Evolutionary conservation across 176 grass and related monocot species (phyloP).

Genomic region (Lolium perenne): DNA sequence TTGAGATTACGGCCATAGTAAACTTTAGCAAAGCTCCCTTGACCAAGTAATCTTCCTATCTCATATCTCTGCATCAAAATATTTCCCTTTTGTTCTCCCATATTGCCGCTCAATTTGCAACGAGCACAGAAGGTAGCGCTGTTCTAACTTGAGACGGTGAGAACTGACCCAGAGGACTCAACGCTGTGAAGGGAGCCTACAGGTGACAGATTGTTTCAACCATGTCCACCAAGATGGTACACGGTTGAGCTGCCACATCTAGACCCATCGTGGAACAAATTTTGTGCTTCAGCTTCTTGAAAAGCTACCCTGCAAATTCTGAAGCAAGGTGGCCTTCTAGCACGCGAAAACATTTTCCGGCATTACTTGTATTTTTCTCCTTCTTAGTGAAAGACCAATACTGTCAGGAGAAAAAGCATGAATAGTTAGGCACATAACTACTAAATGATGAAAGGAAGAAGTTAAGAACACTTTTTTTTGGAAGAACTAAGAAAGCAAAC

Average conservation of each 20-base stretch:
- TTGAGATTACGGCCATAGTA: slow-evolving; percentile 69
- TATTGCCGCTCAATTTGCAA: slow-evolving; percentile 30
- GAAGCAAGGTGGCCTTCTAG: slow-evolving; percentile 49
- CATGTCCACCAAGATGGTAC: slow-evolving; percentile 56
- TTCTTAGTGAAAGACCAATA: slow-evolving; percentile 41
- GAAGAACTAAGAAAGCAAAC: background rate
- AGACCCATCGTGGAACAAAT: slow-evolving; percentile 43
- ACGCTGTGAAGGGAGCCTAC: background rate
- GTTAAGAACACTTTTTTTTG: too few species aligned
- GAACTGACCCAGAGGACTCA: background rate
- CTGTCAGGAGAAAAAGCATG: slow-evolving; percentile 15
- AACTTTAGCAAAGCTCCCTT: slow-evolving; percentile 96
- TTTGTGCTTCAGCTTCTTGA: slow-evolving; percentile 47
- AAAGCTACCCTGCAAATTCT: slow-evolving; percentile 41
- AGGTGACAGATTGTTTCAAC: slow-evolving; percentile 52
- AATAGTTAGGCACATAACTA: background rate
- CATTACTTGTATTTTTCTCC: slow-evolving; percentile 70
- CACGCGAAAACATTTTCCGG: slow-evolving; percentile 83
- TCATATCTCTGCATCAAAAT: slow-evolving; percentile 80
- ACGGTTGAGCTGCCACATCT: slow-evolving; percentile 43
- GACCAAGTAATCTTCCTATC: slow-evolving; percentile 79
- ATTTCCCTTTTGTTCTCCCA: slow-evolving; percentile 70
- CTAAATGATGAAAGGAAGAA: too few species aligned
- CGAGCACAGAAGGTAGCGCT: background rate
- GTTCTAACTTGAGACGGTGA: background rate